Base-by-base conservation (phyloP, 805 yeast species). In the Spathaspora gorwiae region DNA sequence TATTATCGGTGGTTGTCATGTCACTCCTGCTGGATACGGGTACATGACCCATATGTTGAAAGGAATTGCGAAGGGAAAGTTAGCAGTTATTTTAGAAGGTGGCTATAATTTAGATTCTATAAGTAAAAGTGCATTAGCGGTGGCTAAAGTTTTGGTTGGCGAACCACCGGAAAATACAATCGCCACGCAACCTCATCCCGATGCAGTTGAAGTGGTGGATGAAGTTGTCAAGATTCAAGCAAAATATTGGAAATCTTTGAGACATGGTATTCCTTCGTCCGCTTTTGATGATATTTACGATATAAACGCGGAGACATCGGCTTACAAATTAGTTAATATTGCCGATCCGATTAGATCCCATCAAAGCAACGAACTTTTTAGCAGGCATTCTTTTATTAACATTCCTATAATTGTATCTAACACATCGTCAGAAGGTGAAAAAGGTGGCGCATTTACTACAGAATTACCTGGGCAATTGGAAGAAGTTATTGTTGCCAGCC, bases 51-150 rank as follows among this genome's bases (percentile, higher is more conserved):
- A 90, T 59, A 76, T 83, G 82, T 72, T 94, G 52, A 90, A 90
- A 65, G 80, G 88, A 35, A 68, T 94, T 37, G 97, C 97, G 2
- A 79, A 78, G 55, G 99, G 99, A 2, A 88, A 87, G 54, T 60
- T 94, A 39, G 87, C 95, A 39, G 97, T 90, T 5, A 85, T 89
- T 5, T 71, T 94, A 35, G 99, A 94, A 73, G 99, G 99, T 52
- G 99, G 99, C 1, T 94, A 94, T 64, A 92, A 89, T 59, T 72
- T 94, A 47, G 96, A 90, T 56, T 80, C 97, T 2, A 94, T 90
- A 50, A 87, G 96, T 24, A 80, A 79, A 39, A 85, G 95, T 48
- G 99, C 98, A 0, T 69, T 94, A 40, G 92, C 94, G 1, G 97
- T 94, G 5, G 86, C 97, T 3, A 89, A 90, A 61, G 92, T 87